Base-by-base conservation (phyloP, 192 early-diverging fungal genomes). In the Coemansia sp. region DNA sequence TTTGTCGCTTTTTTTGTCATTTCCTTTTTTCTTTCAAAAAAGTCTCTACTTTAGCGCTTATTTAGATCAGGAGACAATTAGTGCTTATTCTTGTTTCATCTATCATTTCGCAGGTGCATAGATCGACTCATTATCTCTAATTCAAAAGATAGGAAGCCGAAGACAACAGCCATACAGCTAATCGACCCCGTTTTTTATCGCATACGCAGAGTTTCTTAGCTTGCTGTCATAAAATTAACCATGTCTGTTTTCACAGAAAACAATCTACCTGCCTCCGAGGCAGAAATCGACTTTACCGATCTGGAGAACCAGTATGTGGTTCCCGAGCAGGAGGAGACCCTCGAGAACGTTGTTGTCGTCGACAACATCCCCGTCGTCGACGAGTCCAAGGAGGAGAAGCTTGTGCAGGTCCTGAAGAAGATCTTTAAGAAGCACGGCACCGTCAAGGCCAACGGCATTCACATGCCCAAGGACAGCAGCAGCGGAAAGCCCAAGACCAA, bases 341-440 rank as follows among this genome's bases (percentile, higher is more conserved):
- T 88, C n/a, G 89, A 92, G 56, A 85, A 77, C 63, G 86, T 97
- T 33, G 87, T 99, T 32, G 92, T 99, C 11, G 89, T 99, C 34
- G 96, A 99, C 80, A 92, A 93, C 67, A 86, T 90, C 36, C 97
- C 97, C 16, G 69, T 92, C 25, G 93, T 97, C 33, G 94, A 96
- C 42, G 86, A 88, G 59, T 66, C 74, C 68, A 99, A 97, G 87
- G 83, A 87, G 79, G 92, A 92, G 48, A 93, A 92, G 81, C 85
- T 99, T 56, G 68, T 94, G 30, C 84, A 67, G 62, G 77, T 88
- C 28, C 67, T 90, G 64, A 85, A 85, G 50, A 95, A 93, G 71
- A 83, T 93, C 49, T 96, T 99, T 83, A 87, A 86, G 61, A 88
- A 90, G 69, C 66, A 64, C 51, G 91, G 90, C 59, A 76, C 84